These are phyloP conservation scores for Talaromyces wortmannii DNA, from an alignment of 495 filamentous ascomycete species.

Conservation along the genomic window DNA sequence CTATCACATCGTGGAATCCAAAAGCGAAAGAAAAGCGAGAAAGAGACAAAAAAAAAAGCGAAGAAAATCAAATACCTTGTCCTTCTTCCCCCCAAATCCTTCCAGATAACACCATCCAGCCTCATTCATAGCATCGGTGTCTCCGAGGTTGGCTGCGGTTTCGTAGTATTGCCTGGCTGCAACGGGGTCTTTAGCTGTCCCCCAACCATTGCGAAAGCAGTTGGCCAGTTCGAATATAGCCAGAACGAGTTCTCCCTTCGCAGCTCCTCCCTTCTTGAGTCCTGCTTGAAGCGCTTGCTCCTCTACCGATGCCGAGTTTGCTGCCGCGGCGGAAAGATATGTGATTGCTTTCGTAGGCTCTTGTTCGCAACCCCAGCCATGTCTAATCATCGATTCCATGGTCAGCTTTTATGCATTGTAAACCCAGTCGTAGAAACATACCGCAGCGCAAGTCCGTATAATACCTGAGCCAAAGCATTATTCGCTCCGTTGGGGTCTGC, in stretches of 20 bases:
- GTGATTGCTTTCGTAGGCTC: constrained; percentile 66
- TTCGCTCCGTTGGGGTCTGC: constrained; percentile 81
- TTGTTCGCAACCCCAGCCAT: constrained; percentile 85
- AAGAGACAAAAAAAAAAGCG: constrained; percentile 6
- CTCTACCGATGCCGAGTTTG: constrained; percentile 83
- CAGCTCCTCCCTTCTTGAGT: constrained; percentile 85
- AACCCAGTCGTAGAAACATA: constrained; percentile 32
- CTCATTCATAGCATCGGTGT: constrained; percentile 97
- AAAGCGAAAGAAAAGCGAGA: neutral
- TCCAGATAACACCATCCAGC: constrained; percentile 93
- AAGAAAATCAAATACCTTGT: constrained; percentile 67
- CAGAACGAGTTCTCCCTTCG: constrained; percentile 95
- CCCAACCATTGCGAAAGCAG: constrained; percentile 96
- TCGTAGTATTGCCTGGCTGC: constrained; percentile 95
- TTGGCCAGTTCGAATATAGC: constrained; percentile 93
- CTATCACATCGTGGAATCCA: too few relatives aligned
- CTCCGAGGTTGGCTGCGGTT: constrained; percentile 90
- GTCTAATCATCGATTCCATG: constrained; percentile 40
- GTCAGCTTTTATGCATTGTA: constrained; percentile 1
- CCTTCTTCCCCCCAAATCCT: constrained; percentile 91
- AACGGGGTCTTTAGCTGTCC: constrained; percentile 77
- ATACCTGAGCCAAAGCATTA: constrained; percentile 90
- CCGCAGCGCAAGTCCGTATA: constrained; percentile 92
- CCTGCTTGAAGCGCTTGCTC: constrained; percentile 74
- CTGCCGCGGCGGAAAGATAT: constrained; percentile 84